phyloP scores from a whole-genome alignment of 1,284 basidiomycete genomes.

The Marasmius oreades region DNA sequence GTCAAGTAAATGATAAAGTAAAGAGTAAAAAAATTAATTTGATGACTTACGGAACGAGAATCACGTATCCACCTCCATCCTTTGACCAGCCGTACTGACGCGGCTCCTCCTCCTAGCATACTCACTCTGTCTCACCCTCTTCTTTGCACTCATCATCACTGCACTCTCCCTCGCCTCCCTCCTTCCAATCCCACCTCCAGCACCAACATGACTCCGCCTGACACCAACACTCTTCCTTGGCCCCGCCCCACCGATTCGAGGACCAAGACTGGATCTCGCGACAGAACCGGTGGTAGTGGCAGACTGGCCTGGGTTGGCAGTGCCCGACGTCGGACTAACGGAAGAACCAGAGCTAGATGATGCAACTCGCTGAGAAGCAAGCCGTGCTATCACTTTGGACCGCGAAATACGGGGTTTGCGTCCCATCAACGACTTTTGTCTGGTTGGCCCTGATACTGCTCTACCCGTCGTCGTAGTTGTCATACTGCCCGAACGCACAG shows the following conservation, averaged over 20 bases:
- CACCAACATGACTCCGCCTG: conserved; percentile 53
- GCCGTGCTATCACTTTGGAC: conserved; percentile 69
- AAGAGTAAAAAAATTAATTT: background rate
- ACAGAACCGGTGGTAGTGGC: conserved; percentile 15
- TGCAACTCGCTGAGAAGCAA: conserved; percentile 66
- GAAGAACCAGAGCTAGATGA: conserved; percentile 21
- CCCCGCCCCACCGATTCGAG: conserved; percentile 8
- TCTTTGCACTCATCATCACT: conserved; percentile 58
- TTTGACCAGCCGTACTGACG: conserved; percentile 7
- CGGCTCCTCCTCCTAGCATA: conserved; percentile 47
- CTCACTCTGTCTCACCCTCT: conserved; percentile 65
- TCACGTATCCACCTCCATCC: background rate
- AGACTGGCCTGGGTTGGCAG: background rate
- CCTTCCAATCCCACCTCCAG: conserved; percentile 34
- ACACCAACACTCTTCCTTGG: conserved; percentile 20
- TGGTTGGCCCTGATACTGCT: conserved; percentile 17
- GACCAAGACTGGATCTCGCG: conserved; percentile 12
- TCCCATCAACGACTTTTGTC: conserved; percentile 40
- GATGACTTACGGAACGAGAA: background rate
- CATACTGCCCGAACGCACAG: conserved; percentile 25
- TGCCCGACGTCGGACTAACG: background rate
- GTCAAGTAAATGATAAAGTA: background rate
- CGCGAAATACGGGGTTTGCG: conserved; percentile 74
- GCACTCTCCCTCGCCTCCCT: conserved; percentile 28
- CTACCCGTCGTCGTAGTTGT: background rate